phyloP scores from a whole-genome alignment of 1,284 basidiomycete genomes.

The Austroboletus olivaceoglutinosus region DNA sequence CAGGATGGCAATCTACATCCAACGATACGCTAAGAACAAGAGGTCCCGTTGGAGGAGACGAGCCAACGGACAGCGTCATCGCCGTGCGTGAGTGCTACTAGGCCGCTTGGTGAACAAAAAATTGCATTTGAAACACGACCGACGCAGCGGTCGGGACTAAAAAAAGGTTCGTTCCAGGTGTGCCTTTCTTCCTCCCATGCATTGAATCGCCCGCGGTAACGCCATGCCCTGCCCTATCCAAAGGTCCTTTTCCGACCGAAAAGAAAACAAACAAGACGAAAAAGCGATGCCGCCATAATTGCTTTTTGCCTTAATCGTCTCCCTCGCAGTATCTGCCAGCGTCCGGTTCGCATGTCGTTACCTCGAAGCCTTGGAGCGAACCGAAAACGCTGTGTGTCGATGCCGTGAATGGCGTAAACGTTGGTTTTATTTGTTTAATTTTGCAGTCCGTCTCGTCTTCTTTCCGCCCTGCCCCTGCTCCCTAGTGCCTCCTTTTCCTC shows the following conservation, averaged over 20 bases:
- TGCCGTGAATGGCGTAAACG: conserved; percentile 20
- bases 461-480: background rate
- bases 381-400: background rate
- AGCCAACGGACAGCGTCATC: too few relatives aligned
- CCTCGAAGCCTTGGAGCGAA: conserved; percentile 2
- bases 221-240: conserved; percentile 1
- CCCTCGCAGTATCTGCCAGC: conserved; percentile 12
- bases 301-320: conserved; percentile 21
- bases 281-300: conserved; percentile 28
- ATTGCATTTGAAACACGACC: conserved; percentile 1
- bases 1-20: too few relatives aligned
- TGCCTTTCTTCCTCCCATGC: background rate
- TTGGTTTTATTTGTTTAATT: background rate
- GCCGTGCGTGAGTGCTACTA: too few relatives aligned
- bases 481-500: background rate
- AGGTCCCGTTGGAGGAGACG: too few relatives aligned
- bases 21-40: too few relatives aligned
- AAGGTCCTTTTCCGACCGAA: background rate
- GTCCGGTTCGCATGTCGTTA: background rate
- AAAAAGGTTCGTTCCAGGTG: too few relatives aligned
- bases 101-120: background rate
- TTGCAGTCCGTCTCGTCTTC: background rate
- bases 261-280: conserved; percentile 6
- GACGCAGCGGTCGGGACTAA: background rate
- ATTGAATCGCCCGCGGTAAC: conserved; percentile 18